Evolutionary conservation across 2,329 filamentous ascomycete species (phyloP).

Genomic region (Eurotiales sp.): DNA sequence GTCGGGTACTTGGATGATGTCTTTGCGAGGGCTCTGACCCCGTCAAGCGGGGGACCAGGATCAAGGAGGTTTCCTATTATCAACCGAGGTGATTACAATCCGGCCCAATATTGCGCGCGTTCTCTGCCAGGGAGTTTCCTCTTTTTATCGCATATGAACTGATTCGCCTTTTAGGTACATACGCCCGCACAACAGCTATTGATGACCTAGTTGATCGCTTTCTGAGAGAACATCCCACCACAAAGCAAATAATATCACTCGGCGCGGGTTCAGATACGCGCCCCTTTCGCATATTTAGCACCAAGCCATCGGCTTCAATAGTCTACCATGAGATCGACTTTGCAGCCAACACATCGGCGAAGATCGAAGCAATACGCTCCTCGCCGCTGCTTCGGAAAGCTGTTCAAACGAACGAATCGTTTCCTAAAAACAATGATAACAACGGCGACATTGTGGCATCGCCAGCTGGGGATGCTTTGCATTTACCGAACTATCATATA

Average conservation of each 20-base stretch:
- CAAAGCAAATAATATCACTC: conserved; percentile 78
- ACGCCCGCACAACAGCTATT: conserved; percentile 79
- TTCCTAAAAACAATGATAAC: conserved; percentile 11
- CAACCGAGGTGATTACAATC: conserved; percentile 67
- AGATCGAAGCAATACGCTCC: conserved; percentile 49
- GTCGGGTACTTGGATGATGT: conserved; percentile 79
- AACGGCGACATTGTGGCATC: conserved; percentile 34
- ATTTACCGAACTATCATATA: conserved; percentile 48
- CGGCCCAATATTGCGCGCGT: neutral
- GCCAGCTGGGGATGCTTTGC: conserved; percentile 39
- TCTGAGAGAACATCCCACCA: conserved; percentile 44
- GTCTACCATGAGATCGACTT: conserved; percentile 95
- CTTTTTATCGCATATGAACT: neutral
- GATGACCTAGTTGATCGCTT: conserved; percentile 74
- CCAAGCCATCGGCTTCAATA: conserved; percentile 44
- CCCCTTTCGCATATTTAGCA: conserved; percentile 67
- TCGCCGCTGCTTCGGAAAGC: conserved; percentile 28
- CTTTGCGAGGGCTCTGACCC: conserved; percentile 69
- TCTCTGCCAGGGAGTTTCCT: too few species aligned
- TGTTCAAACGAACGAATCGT: conserved; percentile 22
- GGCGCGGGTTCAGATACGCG: conserved; percentile 93
- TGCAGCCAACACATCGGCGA: conserved; percentile 64
- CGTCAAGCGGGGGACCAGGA: conserved; percentile 34
- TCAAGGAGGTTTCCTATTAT: conserved; percentile 79
- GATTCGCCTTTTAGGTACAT: conserved; percentile 64